Conservation (phyloP, 2,329 filamentous ascomycete genomes). For the Aspergillus ruber region DNA sequence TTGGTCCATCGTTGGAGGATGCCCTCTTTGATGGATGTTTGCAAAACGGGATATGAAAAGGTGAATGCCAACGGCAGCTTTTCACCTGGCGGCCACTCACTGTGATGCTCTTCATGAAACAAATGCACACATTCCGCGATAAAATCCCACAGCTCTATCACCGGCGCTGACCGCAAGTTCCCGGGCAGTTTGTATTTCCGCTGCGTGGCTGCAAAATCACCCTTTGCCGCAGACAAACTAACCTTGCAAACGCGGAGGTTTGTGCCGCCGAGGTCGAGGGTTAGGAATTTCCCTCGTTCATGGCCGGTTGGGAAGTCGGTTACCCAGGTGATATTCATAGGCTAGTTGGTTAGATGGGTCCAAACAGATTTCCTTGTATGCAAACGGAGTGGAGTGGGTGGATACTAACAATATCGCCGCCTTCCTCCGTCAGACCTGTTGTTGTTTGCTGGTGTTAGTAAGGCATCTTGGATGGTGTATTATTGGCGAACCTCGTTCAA, state of each 20-base stretch:
- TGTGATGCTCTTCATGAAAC: slow-evolving; percentile 70
- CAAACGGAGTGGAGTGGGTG: background rate
- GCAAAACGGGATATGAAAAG: slow-evolving; percentile 82
- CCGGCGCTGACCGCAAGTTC: slow-evolving; percentile 69
- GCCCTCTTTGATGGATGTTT: slow-evolving; percentile 77
- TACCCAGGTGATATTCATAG: slow-evolving; percentile 91
- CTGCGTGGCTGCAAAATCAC: slow-evolving; percentile 78
- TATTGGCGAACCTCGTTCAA: slow-evolving; percentile 60
- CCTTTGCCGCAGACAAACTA: slow-evolving; percentile 67
- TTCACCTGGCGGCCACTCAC: slow-evolving; percentile 32
- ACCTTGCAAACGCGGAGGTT: slow-evolving; percentile 86
- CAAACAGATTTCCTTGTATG: too few relatives aligned
- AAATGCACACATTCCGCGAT: slow-evolving; percentile 75
- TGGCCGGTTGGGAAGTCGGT: slow-evolving; percentile 72
- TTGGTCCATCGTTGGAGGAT: slow-evolving; percentile 88
- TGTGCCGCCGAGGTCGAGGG: slow-evolving; percentile 85
- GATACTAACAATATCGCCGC: slow-evolving; percentile 71
- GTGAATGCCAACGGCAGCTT: slow-evolving; percentile 75
- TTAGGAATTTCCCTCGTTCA: slow-evolving; percentile 73
- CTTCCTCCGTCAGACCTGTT: slow-evolving; percentile 66
- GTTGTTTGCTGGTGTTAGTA: background rate
- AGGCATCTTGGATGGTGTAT: background rate
- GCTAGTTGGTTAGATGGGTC: slow-evolving; percentile 46
- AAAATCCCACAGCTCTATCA: slow-evolving; percentile 79
- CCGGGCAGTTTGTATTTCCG: slow-evolving; percentile 82